Percentiles rank a stretch among this genome's conserved stretches.
Evolutionary conservation across 257 asterid species (phyloP).

Genomic region (Solanum piurae): DNA sequence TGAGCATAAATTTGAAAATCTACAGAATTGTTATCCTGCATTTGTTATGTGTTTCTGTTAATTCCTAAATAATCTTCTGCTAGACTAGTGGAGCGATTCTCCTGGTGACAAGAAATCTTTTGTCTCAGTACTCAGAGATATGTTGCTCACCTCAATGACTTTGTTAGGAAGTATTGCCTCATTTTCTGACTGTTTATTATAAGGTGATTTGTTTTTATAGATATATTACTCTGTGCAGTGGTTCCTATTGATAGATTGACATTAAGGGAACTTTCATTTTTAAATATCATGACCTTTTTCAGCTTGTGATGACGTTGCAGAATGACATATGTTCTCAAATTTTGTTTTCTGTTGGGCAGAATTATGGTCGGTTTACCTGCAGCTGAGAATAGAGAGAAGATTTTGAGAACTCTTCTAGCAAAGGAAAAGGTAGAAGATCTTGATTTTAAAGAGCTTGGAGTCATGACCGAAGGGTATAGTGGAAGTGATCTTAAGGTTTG

Average conservation of each 20-base stretch:
- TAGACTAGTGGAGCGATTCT: background rate
- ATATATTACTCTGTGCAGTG: background rate
- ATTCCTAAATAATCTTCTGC: background rate
- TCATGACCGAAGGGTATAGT: constrained; percentile 86
- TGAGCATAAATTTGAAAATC: background rate
- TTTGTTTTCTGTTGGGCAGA: constrained; percentile 37
- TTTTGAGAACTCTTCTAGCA: constrained; percentile 67
- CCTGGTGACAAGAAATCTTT: background rate
- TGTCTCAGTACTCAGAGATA: background rate
- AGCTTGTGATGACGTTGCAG: background rate
- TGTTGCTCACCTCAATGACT: background rate
- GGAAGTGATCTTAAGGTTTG: constrained; percentile 98
- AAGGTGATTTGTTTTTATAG: background rate
- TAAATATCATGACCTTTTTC: background rate
- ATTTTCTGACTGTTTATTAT: background rate
- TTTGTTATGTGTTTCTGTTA: background rate
- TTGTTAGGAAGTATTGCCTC: background rate
- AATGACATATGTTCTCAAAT: constrained; percentile 3
- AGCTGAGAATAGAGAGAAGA: constrained; percentile 78
- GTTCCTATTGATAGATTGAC: background rate
- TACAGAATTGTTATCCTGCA: background rate
- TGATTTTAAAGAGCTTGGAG: constrained; percentile 76
- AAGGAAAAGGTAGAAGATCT: constrained; percentile 73
- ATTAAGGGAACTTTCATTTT: background rate
- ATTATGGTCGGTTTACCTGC: constrained; percentile 93